A percentile compares a stretch with the other conserved stretches of the same genome.
These are phyloP conservation scores for Eucalyptus pumila DNA, from an alignment of 345 rosid genomes.

Conservation along the genomic window DNA sequence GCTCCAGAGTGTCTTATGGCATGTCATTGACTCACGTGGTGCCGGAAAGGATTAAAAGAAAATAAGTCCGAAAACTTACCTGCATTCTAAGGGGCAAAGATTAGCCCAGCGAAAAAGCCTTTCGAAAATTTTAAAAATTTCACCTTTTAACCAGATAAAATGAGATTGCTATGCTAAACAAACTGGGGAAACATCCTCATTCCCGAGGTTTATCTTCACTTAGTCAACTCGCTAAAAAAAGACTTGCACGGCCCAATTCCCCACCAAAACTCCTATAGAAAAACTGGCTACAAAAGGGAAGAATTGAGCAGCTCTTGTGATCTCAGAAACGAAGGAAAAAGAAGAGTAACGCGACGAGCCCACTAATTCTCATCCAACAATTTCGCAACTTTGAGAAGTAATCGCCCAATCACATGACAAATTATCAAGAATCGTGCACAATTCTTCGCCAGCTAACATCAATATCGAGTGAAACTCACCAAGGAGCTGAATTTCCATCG, in stretches of 20 bases:
- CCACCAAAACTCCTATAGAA: background rate
- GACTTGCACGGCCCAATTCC: background rate
- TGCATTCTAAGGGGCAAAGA: background rate
- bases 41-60: background rate
- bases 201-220: background rate
- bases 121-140: background rate
- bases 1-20: background rate
- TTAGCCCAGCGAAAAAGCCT: background rate
- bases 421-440: background rate
- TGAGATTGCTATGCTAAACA: background rate
- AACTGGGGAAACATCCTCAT: background rate
- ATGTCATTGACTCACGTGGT: background rate
- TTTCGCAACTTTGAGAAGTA: background rate
- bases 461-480: background rate
- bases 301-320: background rate
- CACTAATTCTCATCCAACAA: background rate
- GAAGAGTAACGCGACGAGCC: background rate
- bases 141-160: background rate
- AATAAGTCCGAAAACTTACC: background rate
- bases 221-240: background rate
- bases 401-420: background rate
- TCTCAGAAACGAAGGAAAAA: background rate
- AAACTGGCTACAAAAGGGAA: background rate
- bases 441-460: background rate
- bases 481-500: background rate